Evolutionary conservation across 495 filamentous ascomycete genomes (phyloP).

Genomic region (Hypoxylon lienhwacheense): DNA sequence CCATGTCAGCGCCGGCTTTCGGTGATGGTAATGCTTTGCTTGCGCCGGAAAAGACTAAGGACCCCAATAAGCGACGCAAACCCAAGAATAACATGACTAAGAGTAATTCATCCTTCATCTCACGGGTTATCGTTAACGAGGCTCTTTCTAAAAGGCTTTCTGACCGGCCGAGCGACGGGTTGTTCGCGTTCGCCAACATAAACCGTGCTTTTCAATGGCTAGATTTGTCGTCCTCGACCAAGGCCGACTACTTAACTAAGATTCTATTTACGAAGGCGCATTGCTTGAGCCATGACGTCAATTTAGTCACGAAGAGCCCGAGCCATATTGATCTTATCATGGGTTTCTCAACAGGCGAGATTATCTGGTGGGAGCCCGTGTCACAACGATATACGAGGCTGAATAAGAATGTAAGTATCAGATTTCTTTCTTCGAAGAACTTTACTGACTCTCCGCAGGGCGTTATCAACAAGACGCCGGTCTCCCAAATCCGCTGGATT

Average conservation of each 20-base stretch:
- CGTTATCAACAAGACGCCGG: conserved; percentile 78
- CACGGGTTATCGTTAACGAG: conserved; percentile 90
- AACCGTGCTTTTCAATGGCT: conserved; percentile 85
- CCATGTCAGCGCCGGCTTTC: conserved; percentile 65
- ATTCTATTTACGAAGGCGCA: conserved; percentile 96
- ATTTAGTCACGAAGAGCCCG: conserved; percentile 73
- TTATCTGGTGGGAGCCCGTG: conserved; percentile 98
- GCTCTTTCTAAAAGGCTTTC: conserved; percentile 71
- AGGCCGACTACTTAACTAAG: conserved; percentile 87
- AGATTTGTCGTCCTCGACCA: conserved; percentile 58
- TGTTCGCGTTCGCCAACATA: conserved; percentile 92
- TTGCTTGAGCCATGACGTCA: conserved; percentile 92
- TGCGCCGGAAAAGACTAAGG: conserved; percentile 62
- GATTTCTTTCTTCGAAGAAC: neutral
- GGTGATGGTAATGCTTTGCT: conserved; percentile 85
- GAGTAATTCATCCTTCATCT: conserved; percentile 96
- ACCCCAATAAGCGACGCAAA: conserved; percentile 77
- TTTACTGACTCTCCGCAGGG: conserved; percentile 54
- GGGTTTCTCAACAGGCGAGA: conserved; percentile 93
- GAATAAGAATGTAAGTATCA: conserved; percentile 79
- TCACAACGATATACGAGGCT: conserved; percentile 93
- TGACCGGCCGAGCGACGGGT: conserved; percentile 74
- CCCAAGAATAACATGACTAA: conserved; percentile 97
- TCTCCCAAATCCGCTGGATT: conserved; percentile 88
- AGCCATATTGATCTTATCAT: conserved; percentile 88